phyloP scores from a whole-genome alignment of 1,284 basidiomycete genomes.

The Puccinia hordei region DNA sequence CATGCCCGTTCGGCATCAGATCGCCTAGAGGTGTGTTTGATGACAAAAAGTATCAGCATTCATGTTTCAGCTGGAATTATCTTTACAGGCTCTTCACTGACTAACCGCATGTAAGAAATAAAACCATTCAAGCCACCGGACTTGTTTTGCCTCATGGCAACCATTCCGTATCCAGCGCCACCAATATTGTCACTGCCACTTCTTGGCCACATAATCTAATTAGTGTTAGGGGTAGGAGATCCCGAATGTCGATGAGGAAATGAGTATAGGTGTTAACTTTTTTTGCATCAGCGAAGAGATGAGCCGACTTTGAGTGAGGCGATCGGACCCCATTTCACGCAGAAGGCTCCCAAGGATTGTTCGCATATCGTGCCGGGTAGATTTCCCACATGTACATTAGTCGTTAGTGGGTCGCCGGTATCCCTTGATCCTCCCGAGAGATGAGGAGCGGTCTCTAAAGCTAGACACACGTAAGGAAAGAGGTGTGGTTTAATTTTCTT shows the following conservation, averaged over 20 bases:
- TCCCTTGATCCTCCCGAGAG: conserved; percentile 54
- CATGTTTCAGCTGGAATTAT: neutral
- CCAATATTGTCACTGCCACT: conserved; percentile 53
- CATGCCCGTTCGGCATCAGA: conserved; percentile 84
- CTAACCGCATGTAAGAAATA: conserved; percentile 82
- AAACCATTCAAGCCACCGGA: conserved; percentile 82
- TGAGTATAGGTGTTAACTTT: conserved; percentile 28
- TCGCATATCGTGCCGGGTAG: conserved; percentile 56
- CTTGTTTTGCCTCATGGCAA: conserved; percentile 68
- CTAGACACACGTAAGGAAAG: neutral
- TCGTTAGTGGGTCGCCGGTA: conserved; percentile 56
- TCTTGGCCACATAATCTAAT: conserved; percentile 56
- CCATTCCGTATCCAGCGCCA: conserved; percentile 69
- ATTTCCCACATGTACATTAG: conserved; percentile 57
- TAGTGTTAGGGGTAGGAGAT: neutral
- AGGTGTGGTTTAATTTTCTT: conserved; percentile 3
- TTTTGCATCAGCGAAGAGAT: conserved; percentile 56
- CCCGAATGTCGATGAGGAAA: conserved; percentile 25
- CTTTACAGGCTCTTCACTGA: neutral
- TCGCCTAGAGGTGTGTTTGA: conserved; percentile 60
- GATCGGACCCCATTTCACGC: conserved; percentile 56
- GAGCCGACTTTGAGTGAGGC: conserved; percentile 55
- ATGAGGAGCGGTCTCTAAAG: conserved; percentile 49
- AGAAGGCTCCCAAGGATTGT: conserved; percentile 56
- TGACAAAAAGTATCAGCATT: neutral